Evolutionary conservation across 1,139 yeast species (phyloP).

Genomic region (Kodamaea plutei): DNA sequence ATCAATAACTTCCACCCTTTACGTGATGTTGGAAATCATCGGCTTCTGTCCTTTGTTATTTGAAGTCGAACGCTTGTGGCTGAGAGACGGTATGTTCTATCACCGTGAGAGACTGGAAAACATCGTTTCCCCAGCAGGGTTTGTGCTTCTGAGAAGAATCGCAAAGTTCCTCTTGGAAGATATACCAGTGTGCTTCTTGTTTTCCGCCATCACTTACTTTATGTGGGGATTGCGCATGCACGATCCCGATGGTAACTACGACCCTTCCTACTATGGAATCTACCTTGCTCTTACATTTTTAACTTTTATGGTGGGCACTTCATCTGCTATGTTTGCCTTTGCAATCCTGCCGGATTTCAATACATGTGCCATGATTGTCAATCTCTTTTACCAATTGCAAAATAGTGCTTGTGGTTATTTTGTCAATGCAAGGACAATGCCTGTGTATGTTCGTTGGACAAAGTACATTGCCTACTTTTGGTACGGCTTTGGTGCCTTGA

Average conservation of each 20-base stretch:
- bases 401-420: conserved; percentile 26
- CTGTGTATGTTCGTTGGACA: conserved; percentile 24
- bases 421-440: conserved; percentile 23
- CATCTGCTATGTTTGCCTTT: conserved; percentile 20
- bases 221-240: conserved; percentile 24
- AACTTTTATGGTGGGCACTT: conserved; percentile 19
- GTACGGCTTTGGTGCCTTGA: conserved; percentile 24
- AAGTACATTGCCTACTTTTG: conserved; percentile 24
- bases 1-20: conserved; percentile 18
- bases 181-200: conserved; percentile 18
- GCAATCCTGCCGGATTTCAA: conserved; percentile 18
- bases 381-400: conserved; percentile 21
- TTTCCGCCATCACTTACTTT: conserved; percentile 19
- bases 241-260: conserved; percentile 15
- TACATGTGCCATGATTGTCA: conserved; percentile 15
- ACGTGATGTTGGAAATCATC: conserved; percentile 20
- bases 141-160: conserved; percentile 18
- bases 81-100: conserved; percentile 19
- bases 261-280: conserved; percentile 17
- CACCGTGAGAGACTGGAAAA: conserved; percentile 21
- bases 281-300: conserved; percentile 17
- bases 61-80: conserved; percentile 22
- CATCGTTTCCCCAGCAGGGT: conserved; percentile 20
- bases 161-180: conserved; percentile 21
- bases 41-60: conserved; percentile 23